A percentile compares a stretch with the other conserved stretches of the same genome.
Conservation (phyloP, 352 stramenopile genomes). For the Globisporangium sylvaticum region DNA sequence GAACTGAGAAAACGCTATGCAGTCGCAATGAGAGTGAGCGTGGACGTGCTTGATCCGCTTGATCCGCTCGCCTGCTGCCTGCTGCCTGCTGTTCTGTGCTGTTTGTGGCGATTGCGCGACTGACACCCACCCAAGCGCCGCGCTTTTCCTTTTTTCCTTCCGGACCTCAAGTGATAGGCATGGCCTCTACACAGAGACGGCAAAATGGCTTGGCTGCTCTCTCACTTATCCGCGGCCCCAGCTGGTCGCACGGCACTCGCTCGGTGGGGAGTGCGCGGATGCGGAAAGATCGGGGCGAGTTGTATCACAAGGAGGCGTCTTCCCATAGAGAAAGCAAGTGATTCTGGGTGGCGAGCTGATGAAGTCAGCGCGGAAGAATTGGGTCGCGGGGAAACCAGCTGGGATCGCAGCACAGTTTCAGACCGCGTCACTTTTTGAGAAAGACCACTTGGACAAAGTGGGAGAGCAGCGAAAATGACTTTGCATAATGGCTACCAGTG, state of each 20-base stretch:
- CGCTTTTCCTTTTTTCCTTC: conserved; percentile 1
- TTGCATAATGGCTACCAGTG: neutral
- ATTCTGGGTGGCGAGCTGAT: neutral
- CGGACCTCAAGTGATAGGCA: neutral
- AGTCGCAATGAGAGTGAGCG: neutral
- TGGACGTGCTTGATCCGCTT: neutral
- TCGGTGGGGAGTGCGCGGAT: neutral
- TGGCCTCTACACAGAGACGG: neutral
- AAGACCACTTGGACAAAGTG: neutral
- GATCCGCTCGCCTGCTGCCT: neutral
- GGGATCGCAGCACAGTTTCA: neutral
- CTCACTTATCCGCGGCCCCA: neutral
- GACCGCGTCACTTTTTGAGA: neutral
- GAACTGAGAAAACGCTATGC: neutral
- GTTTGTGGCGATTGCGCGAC: conserved; percentile 4
- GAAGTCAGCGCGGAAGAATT: conserved; percentile 6
- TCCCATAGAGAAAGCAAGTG: neutral
- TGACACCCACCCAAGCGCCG: neutral
- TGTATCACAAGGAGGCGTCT: no score
- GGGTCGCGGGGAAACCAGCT: neutral
- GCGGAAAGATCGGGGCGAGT: neutral
- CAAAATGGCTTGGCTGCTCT: neutral
- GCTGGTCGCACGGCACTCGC: conserved; percentile 1
- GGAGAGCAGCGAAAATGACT: neutral
- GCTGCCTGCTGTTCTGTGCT: conserved; percentile 1